Evolutionary conservation across 2,329 filamentous ascomycete genomes (phyloP).

Genomic region (Raffaelea ambrosiae): DNA sequence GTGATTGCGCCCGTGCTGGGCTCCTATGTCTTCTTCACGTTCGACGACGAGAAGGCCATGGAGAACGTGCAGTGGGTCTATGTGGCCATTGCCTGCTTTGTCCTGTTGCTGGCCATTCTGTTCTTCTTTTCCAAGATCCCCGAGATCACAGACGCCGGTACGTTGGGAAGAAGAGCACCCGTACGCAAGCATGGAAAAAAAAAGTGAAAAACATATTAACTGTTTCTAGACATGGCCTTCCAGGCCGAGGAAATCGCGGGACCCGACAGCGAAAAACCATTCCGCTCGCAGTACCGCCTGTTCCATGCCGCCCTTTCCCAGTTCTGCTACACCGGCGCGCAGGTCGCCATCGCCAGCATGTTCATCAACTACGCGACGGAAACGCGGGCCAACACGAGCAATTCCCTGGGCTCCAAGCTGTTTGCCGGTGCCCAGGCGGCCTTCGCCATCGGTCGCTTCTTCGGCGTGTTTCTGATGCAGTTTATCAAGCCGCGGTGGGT

Average conservation of each 20-base stretch:
- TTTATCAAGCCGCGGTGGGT: conserved; percentile 57
- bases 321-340: conserved; percentile 70
- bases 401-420: conserved; percentile 51
- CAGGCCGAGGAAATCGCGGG: conserved; percentile 46
- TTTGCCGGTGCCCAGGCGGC: conserved; percentile 66
- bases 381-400: conserved; percentile 42
- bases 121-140: conserved; percentile 45
- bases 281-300: conserved; percentile 63
- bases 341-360: conserved; percentile 57
- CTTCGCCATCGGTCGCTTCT: conserved; percentile 66
- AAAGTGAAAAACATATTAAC: too few relatives aligned
- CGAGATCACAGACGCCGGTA: conserved; percentile 50
- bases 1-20: conserved; percentile 66
- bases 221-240: conserved; percentile 58
- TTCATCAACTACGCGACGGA: conserved; percentile 68
- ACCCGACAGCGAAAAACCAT: conserved; percentile 48
- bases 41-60: conserved; percentile 46
- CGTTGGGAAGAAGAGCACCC: too few relatives aligned
- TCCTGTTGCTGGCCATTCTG: conserved; percentile 44
- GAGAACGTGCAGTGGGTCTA: conserved; percentile 57
- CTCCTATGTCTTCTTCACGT: conserved; percentile 64
- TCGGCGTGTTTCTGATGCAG: conserved; percentile 58
- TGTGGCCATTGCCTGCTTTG: conserved; percentile 51
- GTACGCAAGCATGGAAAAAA: too few relatives aligned
- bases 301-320: conserved; percentile 71